Conservation (phyloP, 1,284 basidiomycete species). For the Golubevia sp. region DNA sequence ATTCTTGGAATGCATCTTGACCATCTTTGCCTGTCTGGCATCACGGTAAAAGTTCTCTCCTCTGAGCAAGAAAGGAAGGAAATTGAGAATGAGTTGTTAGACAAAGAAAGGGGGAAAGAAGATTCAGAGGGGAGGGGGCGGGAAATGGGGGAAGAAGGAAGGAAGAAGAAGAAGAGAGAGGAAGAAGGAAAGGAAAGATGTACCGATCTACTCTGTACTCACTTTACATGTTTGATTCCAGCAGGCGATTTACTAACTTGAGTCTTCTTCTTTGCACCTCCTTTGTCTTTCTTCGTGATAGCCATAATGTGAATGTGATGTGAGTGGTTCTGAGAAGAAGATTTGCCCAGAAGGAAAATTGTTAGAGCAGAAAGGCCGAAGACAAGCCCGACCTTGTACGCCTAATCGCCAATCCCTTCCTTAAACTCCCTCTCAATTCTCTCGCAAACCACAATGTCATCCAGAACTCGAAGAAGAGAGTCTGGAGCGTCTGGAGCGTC, state of each 20-base stretch:
- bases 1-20: constrained; percentile 54
- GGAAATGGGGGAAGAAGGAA: not conserved
- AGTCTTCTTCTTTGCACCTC: not conserved
- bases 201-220: not conserved
- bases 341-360: constrained; percentile 3
- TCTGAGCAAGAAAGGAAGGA: constrained; percentile 2
- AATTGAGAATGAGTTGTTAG: too few relatives aligned
- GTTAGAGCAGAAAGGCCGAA: constrained; percentile 8
- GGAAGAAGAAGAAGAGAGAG: not conserved
- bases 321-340: not conserved
- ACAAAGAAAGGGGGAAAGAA: not conserved
- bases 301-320: not conserved
- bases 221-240: constrained; percentile 13
- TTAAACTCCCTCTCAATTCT: too few relatives aligned
- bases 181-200: not conserved
- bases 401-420: too few relatives aligned
- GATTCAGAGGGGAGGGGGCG: not conserved
- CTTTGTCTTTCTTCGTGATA: not conserved
- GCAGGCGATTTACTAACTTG: not conserved
- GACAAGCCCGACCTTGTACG: too few relatives aligned
- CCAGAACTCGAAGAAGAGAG: too few relatives aligned
- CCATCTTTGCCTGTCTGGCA: constrained; percentile 56
- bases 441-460: too few relatives aligned
- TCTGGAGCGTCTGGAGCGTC: too few relatives aligned
- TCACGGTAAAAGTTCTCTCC: constrained; percentile 61